Evolutionary conservation across 2,329 filamentous ascomycete species (phyloP).

Genomic region (Lomentospora prolificans): DNA sequence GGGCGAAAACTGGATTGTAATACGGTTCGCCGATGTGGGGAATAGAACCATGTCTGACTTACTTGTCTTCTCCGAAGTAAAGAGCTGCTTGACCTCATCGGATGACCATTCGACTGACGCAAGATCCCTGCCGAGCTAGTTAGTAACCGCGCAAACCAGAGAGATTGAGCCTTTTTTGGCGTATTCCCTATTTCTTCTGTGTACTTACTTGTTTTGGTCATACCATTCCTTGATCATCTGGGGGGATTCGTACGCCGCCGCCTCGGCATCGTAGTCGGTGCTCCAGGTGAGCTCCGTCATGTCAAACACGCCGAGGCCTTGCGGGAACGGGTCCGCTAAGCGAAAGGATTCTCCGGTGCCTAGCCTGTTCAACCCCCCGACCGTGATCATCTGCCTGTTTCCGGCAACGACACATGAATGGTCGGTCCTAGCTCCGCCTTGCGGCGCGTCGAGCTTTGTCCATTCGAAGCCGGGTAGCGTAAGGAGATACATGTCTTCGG

Average conservation of each 20-base stretch:
- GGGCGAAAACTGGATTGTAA: too few species aligned
- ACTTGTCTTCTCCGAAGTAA: neutral
- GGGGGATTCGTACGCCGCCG: constrained; percentile 6
- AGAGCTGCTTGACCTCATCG: constrained; percentile 3
- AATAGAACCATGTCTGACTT: too few species aligned
- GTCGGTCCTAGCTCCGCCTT: neutral
- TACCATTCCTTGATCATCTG: constrained; percentile 5
- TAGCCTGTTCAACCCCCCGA: constrained; percentile 7
- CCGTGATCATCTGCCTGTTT: constrained; percentile 11
- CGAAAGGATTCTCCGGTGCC: neutral
- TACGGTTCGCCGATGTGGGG: too few species aligned
- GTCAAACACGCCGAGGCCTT: constrained; percentile 8
- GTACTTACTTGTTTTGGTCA: neutral
- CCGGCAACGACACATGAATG: constrained; percentile 10
- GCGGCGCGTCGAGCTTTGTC: constrained; percentile 8
- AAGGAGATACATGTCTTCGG: constrained; percentile 11
- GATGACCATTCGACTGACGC: constrained; percentile 9
- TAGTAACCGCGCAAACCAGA: neutral
- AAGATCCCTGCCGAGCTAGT: neutral
- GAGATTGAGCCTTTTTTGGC: neutral
- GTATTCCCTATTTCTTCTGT: neutral
- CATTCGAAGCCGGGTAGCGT: constrained; percentile 12
- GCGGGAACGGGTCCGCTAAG: constrained; percentile 1
- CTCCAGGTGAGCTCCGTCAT: constrained; percentile 8
- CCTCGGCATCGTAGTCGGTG: neutral